Evolutionary conservation across 1,284 basidiomycete genomes (phyloP).

Genomic region (Malassezia equina): DNA sequence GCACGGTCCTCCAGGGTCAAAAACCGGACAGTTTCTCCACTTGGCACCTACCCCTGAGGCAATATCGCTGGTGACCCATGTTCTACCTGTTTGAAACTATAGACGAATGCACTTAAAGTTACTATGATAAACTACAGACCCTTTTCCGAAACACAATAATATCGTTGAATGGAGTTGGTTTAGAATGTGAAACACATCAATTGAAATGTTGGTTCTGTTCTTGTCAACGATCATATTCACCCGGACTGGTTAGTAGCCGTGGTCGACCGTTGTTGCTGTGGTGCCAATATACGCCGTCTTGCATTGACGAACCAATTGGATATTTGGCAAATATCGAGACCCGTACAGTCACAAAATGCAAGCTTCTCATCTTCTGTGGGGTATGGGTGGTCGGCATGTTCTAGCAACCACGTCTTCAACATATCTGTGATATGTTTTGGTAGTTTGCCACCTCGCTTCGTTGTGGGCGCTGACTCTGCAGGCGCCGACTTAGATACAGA

Average conservation of each 20-base stretch:
- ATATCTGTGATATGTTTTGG: conserved; percentile 81
- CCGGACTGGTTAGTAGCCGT: not conserved
- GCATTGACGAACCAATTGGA: conserved; percentile 46
- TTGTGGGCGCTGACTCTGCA: not conserved
- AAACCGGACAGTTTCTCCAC: not conserved
- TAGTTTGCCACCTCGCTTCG: conserved; percentile 64
- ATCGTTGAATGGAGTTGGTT: too few species aligned
- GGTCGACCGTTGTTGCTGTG: conserved; percentile 6
- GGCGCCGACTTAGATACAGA: not conserved
- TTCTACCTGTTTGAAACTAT: too few species aligned
- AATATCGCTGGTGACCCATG: too few species aligned
- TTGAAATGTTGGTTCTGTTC: not conserved
- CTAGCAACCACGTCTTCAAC: conserved; percentile 78
- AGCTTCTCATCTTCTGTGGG: conserved; percentile 84
- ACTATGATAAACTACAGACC: not conserved
- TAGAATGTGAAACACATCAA: not conserved
- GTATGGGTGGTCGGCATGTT: conserved; percentile 77
- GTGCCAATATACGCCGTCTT: conserved; percentile 33
- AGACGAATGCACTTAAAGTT: not conserved
- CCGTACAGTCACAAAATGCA: conserved; percentile 70
- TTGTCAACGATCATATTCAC: not conserved
- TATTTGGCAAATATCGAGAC: conserved; percentile 74
- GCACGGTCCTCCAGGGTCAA: not conserved
- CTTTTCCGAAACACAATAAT: too few species aligned
- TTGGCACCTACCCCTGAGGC: too few species aligned